Conservation (phyloP, 768 basidiomycete species). For the Auricularia auricula-judae region DNA sequence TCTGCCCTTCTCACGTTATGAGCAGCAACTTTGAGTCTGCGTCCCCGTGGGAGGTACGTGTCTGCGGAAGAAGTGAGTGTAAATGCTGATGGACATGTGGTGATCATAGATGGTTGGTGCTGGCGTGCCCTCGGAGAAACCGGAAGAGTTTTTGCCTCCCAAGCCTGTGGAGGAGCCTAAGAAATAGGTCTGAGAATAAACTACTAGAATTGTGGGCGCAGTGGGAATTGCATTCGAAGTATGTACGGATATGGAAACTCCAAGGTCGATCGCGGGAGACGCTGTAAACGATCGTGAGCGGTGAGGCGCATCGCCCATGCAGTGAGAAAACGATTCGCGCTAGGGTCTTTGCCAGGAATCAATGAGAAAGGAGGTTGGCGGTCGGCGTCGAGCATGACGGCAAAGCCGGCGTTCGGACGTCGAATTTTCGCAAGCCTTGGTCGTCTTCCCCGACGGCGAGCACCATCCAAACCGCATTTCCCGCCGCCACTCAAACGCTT, state of each 20-base stretch:
- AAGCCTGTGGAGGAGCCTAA: not conserved
- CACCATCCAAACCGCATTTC: not conserved
- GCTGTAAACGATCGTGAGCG: too few relatives aligned
- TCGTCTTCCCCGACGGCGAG: not conserved
- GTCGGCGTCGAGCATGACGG: not conserved
- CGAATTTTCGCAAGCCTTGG: not conserved
- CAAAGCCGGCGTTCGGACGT: not conserved
- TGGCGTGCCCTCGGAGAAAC: not conserved
- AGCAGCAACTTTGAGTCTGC: constrained; percentile 84
- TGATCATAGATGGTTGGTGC: not conserved
- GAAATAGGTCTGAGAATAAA: not conserved
- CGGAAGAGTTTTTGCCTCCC: not conserved
- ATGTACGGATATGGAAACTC: too few relatives aligned
- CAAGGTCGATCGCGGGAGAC: too few relatives aligned
- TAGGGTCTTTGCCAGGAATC: too few relatives aligned
- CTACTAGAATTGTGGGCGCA: too few relatives aligned
- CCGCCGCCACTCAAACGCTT: not conserved
- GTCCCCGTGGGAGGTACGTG: constrained; percentile 86
- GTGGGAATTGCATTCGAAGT: too few relatives aligned
- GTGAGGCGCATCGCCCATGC: too few relatives aligned
- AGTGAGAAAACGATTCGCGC: too few relatives aligned
- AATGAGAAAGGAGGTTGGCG: not conserved
- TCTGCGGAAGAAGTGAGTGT: not conserved
- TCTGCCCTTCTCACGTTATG: constrained; percentile 1
- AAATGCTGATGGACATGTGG: not conserved